Conservation (phyloP, 192 early-diverging fungal genomes). For the Powellomyces hirtus region DNA sequence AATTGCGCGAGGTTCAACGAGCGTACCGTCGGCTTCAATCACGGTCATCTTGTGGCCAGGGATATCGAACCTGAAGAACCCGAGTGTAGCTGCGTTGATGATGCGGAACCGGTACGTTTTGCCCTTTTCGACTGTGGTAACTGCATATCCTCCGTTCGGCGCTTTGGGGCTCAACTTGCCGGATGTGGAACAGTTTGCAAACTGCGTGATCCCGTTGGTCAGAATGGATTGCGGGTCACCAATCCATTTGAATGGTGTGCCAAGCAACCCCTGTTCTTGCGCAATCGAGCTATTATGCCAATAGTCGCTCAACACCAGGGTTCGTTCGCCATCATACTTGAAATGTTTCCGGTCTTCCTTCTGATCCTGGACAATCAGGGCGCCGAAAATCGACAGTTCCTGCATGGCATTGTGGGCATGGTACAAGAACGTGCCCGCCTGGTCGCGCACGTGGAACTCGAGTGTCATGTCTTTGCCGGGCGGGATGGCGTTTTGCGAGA, state of each 20-base stretch:
- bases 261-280: not conserved
- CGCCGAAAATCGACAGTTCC: not conserved
- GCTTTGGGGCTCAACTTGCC: not conserved
- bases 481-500: not conserved
- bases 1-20: slow-evolving; percentile 22
- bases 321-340: not conserved
- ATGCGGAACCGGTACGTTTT: slow-evolving; percentile 82
- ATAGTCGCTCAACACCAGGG: not conserved
- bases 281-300: not conserved
- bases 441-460: not conserved
- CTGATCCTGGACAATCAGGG: not conserved
- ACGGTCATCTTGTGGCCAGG: slow-evolving; percentile 75
- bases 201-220: not conserved
- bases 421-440: not conserved
- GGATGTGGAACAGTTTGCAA: not conserved
- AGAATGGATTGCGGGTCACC: not conserved
- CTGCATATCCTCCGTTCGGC: not conserved
- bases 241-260: not conserved
- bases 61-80: slow-evolving; percentile 67
- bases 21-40: slow-evolving; percentile 79
- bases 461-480: not conserved
- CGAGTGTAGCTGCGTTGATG: slow-evolving; percentile 65
- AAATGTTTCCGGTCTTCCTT: not conserved
- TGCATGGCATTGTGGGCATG: not conserved
- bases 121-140: slow-evolving; percentile 59